Conservation (phyloP, 176 grass and related monocot species). For the Microstegium vimineum region DNA sequence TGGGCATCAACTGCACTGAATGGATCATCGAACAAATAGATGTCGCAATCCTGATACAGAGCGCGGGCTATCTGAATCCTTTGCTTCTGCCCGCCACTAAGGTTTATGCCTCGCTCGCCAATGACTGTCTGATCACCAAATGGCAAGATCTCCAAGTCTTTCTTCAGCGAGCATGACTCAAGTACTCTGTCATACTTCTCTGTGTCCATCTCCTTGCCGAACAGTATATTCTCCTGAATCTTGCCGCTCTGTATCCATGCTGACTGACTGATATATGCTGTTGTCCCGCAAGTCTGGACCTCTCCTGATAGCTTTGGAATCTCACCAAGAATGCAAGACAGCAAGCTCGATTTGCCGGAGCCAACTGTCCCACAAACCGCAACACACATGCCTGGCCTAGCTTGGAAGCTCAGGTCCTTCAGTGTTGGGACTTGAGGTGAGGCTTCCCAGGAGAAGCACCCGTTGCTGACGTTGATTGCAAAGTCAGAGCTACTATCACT, state of each 20-base stretch:
- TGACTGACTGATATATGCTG: background rate
- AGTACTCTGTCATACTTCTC: background rate
- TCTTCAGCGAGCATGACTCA: background rate
- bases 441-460: no score
- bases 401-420: no score
- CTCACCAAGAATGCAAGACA: background rate
- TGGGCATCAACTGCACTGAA: slow-evolving; percentile 32
- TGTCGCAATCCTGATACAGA: background rate
- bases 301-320: background rate
- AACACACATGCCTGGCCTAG: background rate
- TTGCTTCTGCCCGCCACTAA: background rate
- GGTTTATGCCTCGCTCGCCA: background rate
- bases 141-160: slow-evolving; percentile 3
- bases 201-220: background rate
- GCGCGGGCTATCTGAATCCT: background rate
- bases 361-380: background rate
- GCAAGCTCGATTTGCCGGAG: background rate
- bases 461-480: background rate
- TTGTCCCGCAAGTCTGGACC: background rate
- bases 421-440: no score
- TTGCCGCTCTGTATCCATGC: background rate
- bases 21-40: slow-evolving; percentile 11
- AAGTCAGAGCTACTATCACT: slow-evolving; percentile 25
- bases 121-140: background rate
- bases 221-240: background rate